Base-by-base conservation (phyloP, 192 early-diverging fungal genomes). In the Dissophora globulifera region DNA sequence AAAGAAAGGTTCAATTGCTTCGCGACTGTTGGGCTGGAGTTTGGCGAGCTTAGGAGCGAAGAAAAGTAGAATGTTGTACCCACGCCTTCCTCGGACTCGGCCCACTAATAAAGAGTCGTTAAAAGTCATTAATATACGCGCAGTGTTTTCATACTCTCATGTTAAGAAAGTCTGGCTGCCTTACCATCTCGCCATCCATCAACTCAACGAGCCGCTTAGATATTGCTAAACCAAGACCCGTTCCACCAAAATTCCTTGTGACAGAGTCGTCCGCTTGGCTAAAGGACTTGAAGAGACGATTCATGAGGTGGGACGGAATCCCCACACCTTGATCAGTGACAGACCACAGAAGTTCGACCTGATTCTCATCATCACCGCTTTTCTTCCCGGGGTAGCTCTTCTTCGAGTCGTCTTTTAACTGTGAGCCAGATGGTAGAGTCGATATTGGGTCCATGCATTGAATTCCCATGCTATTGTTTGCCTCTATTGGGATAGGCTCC, bases 211-310 rank as follows among this genome's bases (percentile, higher is more conserved):
- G 51, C 26, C 64, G 64, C 31, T 75, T 74, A 29, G 72, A 74
- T 13, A 81, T 81, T 15, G 79, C 79, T 10, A 81, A 57, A 19
- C 79, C 79, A 20, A 81, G 42, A 17, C 82, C 82, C 9, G 79
- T 83, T n/a, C 82, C 82, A 49, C 82, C 82, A 78, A 79, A 80
- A 46, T 65, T 70, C 33, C 82, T 61, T 2, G 82, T 78, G 10
- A 83, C 74, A 23, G 75, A 79, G 10, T 72, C 74, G 25, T 83
- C 82, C 25, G 82, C 82, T 53, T 83, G 82, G 5, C 68, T 74
- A 43, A 83, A 83, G 12, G 67, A 70, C 50, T 78, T 70, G 50
- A 83, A 83, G 33, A 83, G 61, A 6, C 65, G 46, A 30, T 65
- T 48, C 67, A 81, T 78, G 16, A 48, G 61, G 20, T 55, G 60